Evolutionary conservation across 441 rosid species (phyloP).

Genomic region (Adansonia grandidieri): DNA sequence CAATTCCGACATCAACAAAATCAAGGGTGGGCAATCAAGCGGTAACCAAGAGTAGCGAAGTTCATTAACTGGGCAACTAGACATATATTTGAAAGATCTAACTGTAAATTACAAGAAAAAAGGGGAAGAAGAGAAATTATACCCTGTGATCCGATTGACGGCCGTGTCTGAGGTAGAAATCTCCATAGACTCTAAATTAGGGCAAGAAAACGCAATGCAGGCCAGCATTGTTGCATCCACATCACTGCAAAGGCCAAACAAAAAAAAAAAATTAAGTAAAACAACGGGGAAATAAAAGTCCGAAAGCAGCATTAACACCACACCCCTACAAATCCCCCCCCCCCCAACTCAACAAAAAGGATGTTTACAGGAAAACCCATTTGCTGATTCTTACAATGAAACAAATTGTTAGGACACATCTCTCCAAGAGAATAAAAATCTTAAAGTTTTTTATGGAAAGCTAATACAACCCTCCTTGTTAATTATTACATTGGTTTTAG

Average conservation of each 20-base stretch:
- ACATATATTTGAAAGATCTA: background rate
- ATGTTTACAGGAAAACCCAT: no score
- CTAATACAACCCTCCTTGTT: background rate
- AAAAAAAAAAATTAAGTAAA: background rate
- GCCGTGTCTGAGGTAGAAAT: conserved; percentile 53
- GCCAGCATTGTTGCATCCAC: conserved; percentile 91
- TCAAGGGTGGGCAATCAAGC: background rate
- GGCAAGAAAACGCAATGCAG: conserved; percentile 92
- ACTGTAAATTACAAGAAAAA: background rate
- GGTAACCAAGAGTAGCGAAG: background rate
- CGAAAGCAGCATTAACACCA: background rate
- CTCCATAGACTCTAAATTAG: conserved; percentile 81
- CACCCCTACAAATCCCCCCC: background rate
- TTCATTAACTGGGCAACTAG: background rate
- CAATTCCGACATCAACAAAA: background rate
- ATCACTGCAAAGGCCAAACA: conserved; percentile 62
- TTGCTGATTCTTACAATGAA: background rate
- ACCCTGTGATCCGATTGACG: conserved; percentile 87
- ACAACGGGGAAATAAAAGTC: background rate
- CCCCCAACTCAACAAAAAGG: no score
- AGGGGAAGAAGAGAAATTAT: conserved; percentile 24
- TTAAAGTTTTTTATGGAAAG: background rate
- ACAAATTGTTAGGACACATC: background rate
- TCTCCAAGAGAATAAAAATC: background rate
- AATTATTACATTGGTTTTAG: background rate